Evolutionary conservation across 1,284 basidiomycete genomes (phyloP).

Genomic region (Golubevia sp.): DNA sequence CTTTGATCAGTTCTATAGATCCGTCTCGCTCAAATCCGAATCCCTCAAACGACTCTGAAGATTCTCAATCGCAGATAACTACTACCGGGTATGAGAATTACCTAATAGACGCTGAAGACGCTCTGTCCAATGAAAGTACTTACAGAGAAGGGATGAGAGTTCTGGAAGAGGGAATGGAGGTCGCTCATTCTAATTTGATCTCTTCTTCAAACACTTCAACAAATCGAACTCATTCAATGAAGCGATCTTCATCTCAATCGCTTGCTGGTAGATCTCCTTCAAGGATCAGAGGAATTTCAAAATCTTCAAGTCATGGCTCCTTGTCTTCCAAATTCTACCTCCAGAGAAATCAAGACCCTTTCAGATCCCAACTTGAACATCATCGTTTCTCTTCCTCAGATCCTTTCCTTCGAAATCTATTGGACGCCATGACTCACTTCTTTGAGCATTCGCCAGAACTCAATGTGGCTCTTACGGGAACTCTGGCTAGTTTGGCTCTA

Average conservation of each 20-base stretch:
- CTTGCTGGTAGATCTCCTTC: background rate
- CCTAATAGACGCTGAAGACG: conserved; percentile 75
- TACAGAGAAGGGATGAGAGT: conserved; percentile 1
- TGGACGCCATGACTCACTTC: conserved; percentile 76
- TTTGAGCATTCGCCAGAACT: conserved; percentile 82
- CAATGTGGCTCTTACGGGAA: conserved; percentile 85
- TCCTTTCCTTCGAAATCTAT: conserved; percentile 73
- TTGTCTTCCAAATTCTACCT: background rate
- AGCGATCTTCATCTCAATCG: background rate
- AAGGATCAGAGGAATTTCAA: background rate
- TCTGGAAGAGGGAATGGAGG: background rate
- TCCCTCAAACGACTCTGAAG: conserved; percentile 58
- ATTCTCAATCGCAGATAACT: conserved; percentile 68
- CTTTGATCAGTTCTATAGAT: conserved; percentile 78
- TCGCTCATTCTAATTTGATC: background rate
- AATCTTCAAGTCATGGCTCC: background rate
- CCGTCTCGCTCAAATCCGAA: conserved; percentile 66
- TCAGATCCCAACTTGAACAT: conserved; percentile 69
- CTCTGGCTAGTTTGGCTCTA: conserved; percentile 75
- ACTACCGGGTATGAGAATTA: conserved; percentile 85
- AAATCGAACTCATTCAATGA: background rate
- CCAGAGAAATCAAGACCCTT: conserved; percentile 66
- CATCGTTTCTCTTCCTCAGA: conserved; percentile 80
- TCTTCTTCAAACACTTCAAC: background rate
- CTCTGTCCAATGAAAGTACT: conserved; percentile 51